Base-by-base conservation (phyloP, 1,284 basidiomycete genomes). In the Ganoderma meredithae region DNA sequence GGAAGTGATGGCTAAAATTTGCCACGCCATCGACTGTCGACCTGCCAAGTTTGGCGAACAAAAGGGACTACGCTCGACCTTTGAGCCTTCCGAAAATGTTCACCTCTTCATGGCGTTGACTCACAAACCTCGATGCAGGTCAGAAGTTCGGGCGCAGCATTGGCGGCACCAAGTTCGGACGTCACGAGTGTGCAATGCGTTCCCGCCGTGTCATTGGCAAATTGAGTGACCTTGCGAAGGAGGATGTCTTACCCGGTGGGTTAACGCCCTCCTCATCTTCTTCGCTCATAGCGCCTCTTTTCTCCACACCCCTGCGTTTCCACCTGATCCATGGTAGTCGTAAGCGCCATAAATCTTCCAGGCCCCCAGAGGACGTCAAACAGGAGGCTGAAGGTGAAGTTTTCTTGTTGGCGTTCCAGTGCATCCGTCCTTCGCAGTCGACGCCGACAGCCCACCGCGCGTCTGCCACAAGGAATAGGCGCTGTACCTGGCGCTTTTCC, bases 401-500 rank as follows among this genome's bases (percentile, higher is more conserved):
- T 55, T 33, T 31, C 47, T 19, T 31, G 27, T 33, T 55, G 52
- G 52, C 27, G 52, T 27, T 55, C 52, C 22, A 55, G 22, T 52
- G 47, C 47, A 52, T 52, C 47, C 25, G 22, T 17, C 27, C 17
- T 55, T 55, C 27, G 31, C 52, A 31, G 8, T 53, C 31, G 52
- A 9, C 44, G 17, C n/a, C 13, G 15, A 9, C 31, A 12, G 15
- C 52, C 27, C 52, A 22, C 10, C 12, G 47, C 22, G 27, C 49
- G 49, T 52, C 22, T 52, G 12, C 1, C 36, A 36, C 7, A 1
- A 39, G 36, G 8, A 39, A 39, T 33, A 55, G 31, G 52, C 62
- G 52, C 62, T 17, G 40, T 56, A 13, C 22, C 27, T 53, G 52
- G 49, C 62, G 62, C 39, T 17, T 49, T 27, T n/a, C 47, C 52